Base-by-base conservation (phyloP, 2,329 filamentous ascomycete species). In the Botrytis fragariae region DNA sequence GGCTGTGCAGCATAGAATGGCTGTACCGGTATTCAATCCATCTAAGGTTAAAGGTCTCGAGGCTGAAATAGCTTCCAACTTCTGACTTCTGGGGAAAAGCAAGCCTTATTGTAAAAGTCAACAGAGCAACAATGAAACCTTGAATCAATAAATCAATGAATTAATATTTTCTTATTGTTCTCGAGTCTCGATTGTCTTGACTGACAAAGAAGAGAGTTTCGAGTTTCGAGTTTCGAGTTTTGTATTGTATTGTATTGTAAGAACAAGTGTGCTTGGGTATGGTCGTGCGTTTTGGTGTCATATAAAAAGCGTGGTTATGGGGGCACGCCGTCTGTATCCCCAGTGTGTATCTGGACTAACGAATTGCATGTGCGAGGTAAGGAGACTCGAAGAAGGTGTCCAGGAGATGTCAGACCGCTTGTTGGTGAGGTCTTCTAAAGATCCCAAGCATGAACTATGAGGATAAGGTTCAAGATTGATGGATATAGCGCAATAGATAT, bases 341-440 rank as follows among this genome's bases (percentile, higher is more conserved):
- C 48, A 51, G 48, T 51, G n/a, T n/a, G 48, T 14, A 51, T 51
- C 51, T 54, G n/a, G 51, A 29, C n/a, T 29, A 18, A 29, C n/a
- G 18, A 29, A 29, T 29, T 16, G 51, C 51, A 29, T 54, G 51
- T 54, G 51, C 51, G 25, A 54, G 51, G 51, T 4, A 54, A 29
- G 51, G 51, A 70, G 64, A 45, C 45, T 68, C 48, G 48, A 51
- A 51, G 25, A 6, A n/a, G 48, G 16, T n/a, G 48, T n/a, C 48
- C 48, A 51, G 48, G 12, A n/a, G 45, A 54, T 68, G 20, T 45
- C 45, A 68, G 64, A 68, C 64, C 64, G 64, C 45, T 68, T 45
- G 65, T 69, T 57, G 65, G 39, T 32, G 48, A 42, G 42, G n/a
- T 22, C 25, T 64, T 14, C 29, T 8, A 12, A 32, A 32, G n/a